phyloP scores from a whole-genome alignment of 176 grass and related monocot species.

The Poa pratensis region DNA sequence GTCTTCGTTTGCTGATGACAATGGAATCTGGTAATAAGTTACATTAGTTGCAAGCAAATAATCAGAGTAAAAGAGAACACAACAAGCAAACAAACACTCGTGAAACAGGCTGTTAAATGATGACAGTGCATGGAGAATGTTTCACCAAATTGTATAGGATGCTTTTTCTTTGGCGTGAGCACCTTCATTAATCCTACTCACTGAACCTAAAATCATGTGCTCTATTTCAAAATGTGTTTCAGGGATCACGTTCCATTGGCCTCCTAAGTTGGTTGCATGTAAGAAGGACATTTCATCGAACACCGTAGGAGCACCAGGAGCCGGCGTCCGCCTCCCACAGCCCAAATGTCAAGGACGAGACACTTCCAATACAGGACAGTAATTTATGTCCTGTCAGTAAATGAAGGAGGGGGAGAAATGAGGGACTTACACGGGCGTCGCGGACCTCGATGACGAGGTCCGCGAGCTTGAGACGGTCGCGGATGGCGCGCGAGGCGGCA shows the following conservation, averaged over 20 bases:
- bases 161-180: not conserved
- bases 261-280: not conserved
- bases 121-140: not conserved
- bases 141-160: not conserved
- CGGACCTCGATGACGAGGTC: conserved; percentile 97
- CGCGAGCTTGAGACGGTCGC: conserved; percentile 84
- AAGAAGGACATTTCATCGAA: conserved; percentile 37
- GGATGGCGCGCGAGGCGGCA: conserved; percentile 83
- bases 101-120: not conserved
- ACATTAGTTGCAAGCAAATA: conserved; percentile 40
- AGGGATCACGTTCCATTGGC: not conserved
- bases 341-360: not conserved
- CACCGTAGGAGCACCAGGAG: not conserved
- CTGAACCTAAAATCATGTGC: not conserved
- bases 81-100: not conserved
- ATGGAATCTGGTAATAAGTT: conserved; percentile 72
- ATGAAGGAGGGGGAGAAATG: not conserved
- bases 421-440: conserved; percentile 75
- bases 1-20: conserved; percentile 85
- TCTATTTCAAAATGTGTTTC: not conserved
- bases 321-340: not conserved
- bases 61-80: conserved; percentile 24
- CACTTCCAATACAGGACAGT: not conserved
- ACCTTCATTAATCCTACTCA: not conserved
- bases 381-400: too few species aligned